A percentile compares a stretch with the other conserved stretches of the same genome.
Evolutionary conservation across 176 grass and related monocot genomes (phyloP).

Genomic region (Typha latifolia): DNA sequence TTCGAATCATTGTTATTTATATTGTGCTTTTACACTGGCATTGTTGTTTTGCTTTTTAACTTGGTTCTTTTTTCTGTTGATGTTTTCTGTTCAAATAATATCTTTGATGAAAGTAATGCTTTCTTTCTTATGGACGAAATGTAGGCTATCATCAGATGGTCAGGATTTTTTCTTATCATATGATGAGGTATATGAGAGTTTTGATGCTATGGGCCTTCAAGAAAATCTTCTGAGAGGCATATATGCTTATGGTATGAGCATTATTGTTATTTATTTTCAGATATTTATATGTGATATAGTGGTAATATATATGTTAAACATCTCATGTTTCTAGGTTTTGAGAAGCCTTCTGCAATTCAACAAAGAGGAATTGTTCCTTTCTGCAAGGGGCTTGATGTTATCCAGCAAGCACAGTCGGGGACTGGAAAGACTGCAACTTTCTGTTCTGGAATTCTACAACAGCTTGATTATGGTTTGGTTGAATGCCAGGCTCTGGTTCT

Average conservation of each 20-base stretch:
- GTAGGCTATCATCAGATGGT: conserved; percentile 43
- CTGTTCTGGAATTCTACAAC: no score
- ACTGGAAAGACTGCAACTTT: no score
- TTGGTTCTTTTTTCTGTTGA: neutral
- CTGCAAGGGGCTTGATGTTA: no score
- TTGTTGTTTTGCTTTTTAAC: neutral
- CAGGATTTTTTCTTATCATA: conserved; percentile 76
- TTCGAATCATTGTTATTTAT: neutral
- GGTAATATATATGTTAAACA: neutral
- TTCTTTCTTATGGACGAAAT: neutral
- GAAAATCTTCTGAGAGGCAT: conserved; percentile 92
- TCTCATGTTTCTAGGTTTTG: no score
- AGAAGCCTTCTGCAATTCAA: no score
- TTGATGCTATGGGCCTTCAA: conserved; percentile 92
- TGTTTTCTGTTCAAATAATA: neutral
- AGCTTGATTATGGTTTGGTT: no score
- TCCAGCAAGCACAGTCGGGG: no score
- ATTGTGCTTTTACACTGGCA: neutral
- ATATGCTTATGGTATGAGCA: conserved; percentile 63
- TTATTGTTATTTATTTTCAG: neutral
- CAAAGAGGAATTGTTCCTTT: no score
- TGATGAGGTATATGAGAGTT: conserved; percentile 76
- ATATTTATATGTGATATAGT: neutral
- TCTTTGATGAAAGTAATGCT: no score
- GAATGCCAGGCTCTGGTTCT: no score